Evolutionary conservation across 2,329 filamentous ascomycete species (phyloP), one percentile per base, ranked within the genome.

Genomic region (Xylariales sp.): DNA sequence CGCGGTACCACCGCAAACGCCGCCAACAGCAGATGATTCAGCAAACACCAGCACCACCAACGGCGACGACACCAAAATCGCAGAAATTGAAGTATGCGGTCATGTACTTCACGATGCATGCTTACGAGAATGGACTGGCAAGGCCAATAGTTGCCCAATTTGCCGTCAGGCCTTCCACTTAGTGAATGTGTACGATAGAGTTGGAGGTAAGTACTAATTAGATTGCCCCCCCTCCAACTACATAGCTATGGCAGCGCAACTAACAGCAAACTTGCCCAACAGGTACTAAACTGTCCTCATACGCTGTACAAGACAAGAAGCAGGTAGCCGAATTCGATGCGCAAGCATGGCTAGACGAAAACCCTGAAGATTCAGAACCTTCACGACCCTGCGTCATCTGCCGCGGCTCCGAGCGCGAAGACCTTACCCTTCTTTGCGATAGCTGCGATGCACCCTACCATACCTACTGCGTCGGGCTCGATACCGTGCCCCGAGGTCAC

Each of bases 61-160:
- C 19, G 47, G 51, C 40, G 55, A 61, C 21, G 52, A 65, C 51
- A 61, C 69, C 48, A 62, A 67, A 42, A 71, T 83, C 44, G 78
- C 80, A 28, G 64, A 74, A 39, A 76, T 83, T 34, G 70, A 81
- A 43, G 83, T 88, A 32, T 98, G 93, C 64, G 86, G 88, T 41
- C 94, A 98, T 70, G 78, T 90, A 51, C 73, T 98, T 51, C 93
- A 98, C 67, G 84, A 98, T 67, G 81, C 85, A 37, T 98, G 93
- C 63, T 75, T 98, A 50, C 85, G 85, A 52, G 88, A 89, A 51
- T 98, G 93, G 93, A 88, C 91, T 31, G 88, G 94, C 65, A 85
- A 94, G 61, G 91, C 93, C 47, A 98, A 97, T 65, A 96, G 90
- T 59, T 98, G 93, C 63, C 93, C 93, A 31, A 95, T 98, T 62